Evolutionary conservation across 805 yeast species (phyloP), one percentile per base, ranked within the genome.

Genomic region (Candida verbasci): DNA sequence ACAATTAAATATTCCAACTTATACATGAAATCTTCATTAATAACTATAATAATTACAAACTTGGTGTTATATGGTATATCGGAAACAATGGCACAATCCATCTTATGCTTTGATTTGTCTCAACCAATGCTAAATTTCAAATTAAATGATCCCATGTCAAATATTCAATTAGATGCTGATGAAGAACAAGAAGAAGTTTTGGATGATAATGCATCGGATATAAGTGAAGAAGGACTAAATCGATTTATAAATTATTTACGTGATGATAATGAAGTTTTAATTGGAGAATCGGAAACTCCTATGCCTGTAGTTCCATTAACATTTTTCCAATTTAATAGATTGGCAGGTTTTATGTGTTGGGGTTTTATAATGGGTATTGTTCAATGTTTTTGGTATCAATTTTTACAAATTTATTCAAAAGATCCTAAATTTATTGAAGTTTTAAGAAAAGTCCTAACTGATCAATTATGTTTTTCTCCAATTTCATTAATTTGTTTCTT

Each of bases 381-480:
- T 31, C 97, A 88, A 59, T 83, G 84, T 35, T 81, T 80, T 33
- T 91, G 98, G 98, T 89, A 91, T 52, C 73, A 76, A 49, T 76
- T 89, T 40, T 69, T 91, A 41, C 89, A 91, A 52, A 77, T 86
- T 44, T 91, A 84, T 56, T 78, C 82, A 4, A 82, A 80, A 39
- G 88, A 85, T 56, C 91, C 93, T 12, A 77, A 85, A n/a, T 72
- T 86, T 41, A 82, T 89, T 2, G 86, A 88, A 38, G 94, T 86
- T 6, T 68, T 91, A 23, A 82, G 89, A 45, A 75, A 96, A 39
- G 97, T 87, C 0, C 62, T 91, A 38, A 82, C 95, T 0, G 98
- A 91, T 55, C 97, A 93, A 57, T 61, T 89, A 34, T 74, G 88
- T 40, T 93, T 82, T 56, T 88, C 97, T 1, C 98, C 98, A 2